Evolutionary conservation across 768 basidiomycete species (phyloP), one percentile per base, ranked within the genome.

Genomic region (Amanita thiersii): DNA sequence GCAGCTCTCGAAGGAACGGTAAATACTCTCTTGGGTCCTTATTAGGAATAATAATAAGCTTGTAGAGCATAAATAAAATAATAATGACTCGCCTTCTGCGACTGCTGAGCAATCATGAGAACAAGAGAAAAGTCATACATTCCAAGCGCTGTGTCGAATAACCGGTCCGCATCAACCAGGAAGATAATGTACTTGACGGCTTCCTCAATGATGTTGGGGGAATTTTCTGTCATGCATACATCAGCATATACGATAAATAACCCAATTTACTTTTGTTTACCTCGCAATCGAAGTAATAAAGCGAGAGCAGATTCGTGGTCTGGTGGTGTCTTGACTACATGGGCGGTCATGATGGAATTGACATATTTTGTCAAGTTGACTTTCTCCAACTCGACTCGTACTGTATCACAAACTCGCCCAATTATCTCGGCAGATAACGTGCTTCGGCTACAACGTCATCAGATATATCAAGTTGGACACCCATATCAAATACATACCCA

Each of bases 71-170:
- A 26, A 18, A 17, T 5, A 8, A 5, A 15, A n/a, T 35, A 2
- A 21, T 31, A 20, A 14, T 0, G 1, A 50, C 57, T 15, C 25
- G 91, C 93, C 76, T 94, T 96, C 58, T 98, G 93, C 35, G 94
- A 86, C 54, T 96, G 85, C 56, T 98, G 96, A 1, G 96, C 93
- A 30, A 99, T 77, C 82, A 98, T 83, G 17, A 98, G 67, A 5
- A 97, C 94, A 12, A 99, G 68, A 20, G 87, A 81, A 65, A 98
- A 98, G 61, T 99, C 92, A 55, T 99, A 99, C 92, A 98, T 98
- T 14, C 96, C 96, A 23, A 99, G 73, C 1, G 96, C 96, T 8
- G 87, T 86, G 57, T 98, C 81, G 63, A 94, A 98, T 3, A 99
- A 72, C 33, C 72, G 70, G 52, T 98, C 79, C 0, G 91, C 91